Base-by-base conservation (phyloP, 192 early-diverging fungal genomes). In the Chytriomyces confervae region DNA sequence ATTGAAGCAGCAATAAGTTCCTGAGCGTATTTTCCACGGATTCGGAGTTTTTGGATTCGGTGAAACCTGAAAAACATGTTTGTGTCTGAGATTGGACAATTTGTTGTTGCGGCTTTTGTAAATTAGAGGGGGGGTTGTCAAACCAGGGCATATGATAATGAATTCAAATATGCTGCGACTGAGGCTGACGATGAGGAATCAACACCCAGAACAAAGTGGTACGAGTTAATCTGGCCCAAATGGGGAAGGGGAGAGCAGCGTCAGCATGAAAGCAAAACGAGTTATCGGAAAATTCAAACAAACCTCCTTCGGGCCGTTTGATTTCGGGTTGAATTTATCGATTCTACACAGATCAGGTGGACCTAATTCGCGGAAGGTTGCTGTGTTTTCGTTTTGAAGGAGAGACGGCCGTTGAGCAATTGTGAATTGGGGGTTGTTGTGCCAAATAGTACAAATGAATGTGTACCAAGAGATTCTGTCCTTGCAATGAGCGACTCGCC, bases 331-430 rank as follows among this genome's bases (percentile, higher is more conserved):
- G 24, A 89, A 86, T 85, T 99, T 99, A 50, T 95, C 91, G 66
- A 99, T 93, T 79, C 98, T 97, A 83, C 96, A 97, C 8, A 99
- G 87, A 82, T 99, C 98, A 5, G 98, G 97, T 53, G 98, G 97
- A 9, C 98, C 98, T 44, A 99, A 89, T 81, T 98, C 96, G 61
- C 95, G 73, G 63, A 86, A 89, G 18, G 87, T 85, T 29, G 84
- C 82, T 82, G 62, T 36, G 24, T 13, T 68, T 13, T 27, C 23
- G 27, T 16, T 20, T 20, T 36, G 36, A 36, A 36, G 36, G 36
- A 36, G 24, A 27, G 24, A 27, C 24, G 24, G 24, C 0, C 67
- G 60, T 36, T 62, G 51, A 75, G 20, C 11, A 18, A 29, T 66
- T 64, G 72, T 53, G 24, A 44, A 6, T 43, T 20, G 24, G 60